These are phyloP conservation scores for Ormosia emarginata DNA, from an alignment of 306 rosid genomes.

Conservation along the genomic window DNA sequence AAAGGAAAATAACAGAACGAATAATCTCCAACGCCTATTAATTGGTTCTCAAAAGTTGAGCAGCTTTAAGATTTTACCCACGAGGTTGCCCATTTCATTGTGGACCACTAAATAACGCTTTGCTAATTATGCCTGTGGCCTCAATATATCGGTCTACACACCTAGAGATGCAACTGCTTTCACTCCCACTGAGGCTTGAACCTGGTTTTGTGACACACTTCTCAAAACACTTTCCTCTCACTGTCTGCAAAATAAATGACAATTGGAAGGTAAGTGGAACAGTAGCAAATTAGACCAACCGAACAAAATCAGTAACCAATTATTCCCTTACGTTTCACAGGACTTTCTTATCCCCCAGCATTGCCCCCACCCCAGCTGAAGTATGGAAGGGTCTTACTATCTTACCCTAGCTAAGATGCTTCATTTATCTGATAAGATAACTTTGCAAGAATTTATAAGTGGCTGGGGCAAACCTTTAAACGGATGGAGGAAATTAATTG, in stretches of 20 bases:
- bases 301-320: not conserved
- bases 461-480: not conserved
- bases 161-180: conserved; percentile 89
- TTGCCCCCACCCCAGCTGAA: not conserved
- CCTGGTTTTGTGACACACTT: conserved; percentile 94
- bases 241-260: conserved; percentile 50
- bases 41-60: not conserved
- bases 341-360: not conserved
- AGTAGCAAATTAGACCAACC: not conserved
- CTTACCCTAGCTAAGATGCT: not conserved
- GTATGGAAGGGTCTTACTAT: not conserved
- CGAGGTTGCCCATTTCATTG: conserved; percentile 30
- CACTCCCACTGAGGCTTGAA: conserved; percentile 78
- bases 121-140: conserved; percentile 89
- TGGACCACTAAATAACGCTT: conserved; percentile 55
- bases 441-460: not conserved
- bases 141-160: conserved; percentile 95
- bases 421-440: not conserved
- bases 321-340: not conserved
- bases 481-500: not conserved
- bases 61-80: not conserved
- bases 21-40: not conserved
- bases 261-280: not conserved
- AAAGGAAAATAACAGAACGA: not conserved
- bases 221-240: conserved; percentile 84